Evolutionary conservation across 352 stramenopile genomes (phyloP).

Genomic region (Phytophthora aleatoria): DNA sequence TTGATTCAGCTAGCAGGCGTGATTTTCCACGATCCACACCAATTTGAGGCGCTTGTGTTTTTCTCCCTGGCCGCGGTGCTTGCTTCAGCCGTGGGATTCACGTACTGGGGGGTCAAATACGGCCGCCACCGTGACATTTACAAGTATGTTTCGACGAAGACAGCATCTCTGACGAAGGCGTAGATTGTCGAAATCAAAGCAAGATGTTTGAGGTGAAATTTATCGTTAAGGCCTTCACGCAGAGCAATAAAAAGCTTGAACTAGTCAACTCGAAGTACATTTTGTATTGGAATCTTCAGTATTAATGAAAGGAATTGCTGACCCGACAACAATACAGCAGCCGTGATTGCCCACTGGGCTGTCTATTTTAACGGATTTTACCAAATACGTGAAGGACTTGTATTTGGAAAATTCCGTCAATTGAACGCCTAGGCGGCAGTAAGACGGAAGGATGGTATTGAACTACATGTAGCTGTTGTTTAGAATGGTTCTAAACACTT

Average conservation of each 20-base stretch:
- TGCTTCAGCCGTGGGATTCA: conserved; percentile 53
- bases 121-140: conserved; percentile 46
- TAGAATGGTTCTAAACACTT: too few relatives aligned
- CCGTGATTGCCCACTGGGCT: background rate
- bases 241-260: too few relatives aligned
- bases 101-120: conserved; percentile 55
- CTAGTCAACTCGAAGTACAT: too few relatives aligned
- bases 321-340: background rate
- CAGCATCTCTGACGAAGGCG: conserved; percentile 11
- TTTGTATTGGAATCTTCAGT: background rate
- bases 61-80: conserved; percentile 55
- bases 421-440: too few relatives aligned
- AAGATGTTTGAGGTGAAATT: background rate
- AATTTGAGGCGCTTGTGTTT: conserved; percentile 63
- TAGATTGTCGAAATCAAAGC: background rate
- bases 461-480: too few relatives aligned
- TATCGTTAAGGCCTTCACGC: background rate
- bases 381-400: too few relatives aligned
- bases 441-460: too few relatives aligned
- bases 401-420: too few relatives aligned
- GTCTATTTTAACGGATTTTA: too few relatives aligned
- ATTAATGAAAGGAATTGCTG: background rate
- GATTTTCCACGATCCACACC: conserved; percentile 51
- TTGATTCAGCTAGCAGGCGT: conserved; percentile 55
- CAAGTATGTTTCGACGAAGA: conserved; percentile 16